Conservation (phyloP, 2,329 filamentous ascomycete species). For the Hypoxylon sp. region DNA sequence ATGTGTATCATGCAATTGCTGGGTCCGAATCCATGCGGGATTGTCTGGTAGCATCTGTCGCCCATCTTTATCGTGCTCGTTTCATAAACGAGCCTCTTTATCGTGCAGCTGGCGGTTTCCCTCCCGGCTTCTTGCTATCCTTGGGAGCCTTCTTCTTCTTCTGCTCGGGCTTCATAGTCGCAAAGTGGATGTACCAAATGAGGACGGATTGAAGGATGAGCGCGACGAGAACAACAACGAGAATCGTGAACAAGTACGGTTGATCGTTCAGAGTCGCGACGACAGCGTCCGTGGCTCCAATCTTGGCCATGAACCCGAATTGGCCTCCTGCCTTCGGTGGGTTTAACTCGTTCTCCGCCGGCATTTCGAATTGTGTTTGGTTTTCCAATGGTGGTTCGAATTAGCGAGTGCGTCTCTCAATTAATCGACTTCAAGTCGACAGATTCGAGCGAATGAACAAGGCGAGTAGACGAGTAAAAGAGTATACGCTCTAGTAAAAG, state of each 20-base stretch:
- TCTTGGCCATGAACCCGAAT: conserved; percentile 68
- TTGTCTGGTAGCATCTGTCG: not conserved
- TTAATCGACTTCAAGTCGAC: conserved; percentile 31
- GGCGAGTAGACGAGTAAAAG: conserved; percentile 26
- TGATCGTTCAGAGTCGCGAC: conserved; percentile 72
- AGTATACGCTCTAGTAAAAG: conserved; percentile 30
- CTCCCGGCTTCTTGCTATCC: conserved; percentile 48
- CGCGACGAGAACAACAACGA: conserved; percentile 66
- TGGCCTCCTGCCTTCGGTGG: conserved; percentile 49
- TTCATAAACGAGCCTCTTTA: conserved; percentile 22
- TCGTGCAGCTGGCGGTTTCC: conserved; percentile 48
- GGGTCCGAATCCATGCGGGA: not conserved
- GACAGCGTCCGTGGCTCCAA: conserved; percentile 69
- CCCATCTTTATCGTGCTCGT: not conserved
- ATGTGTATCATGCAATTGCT: not conserved
- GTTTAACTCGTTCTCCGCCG: conserved; percentile 50
- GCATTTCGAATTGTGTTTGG: conserved; percentile 45
- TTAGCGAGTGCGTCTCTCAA: conserved; percentile 6
- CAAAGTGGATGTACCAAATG: conserved; percentile 70
- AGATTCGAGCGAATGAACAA: conserved; percentile 11
- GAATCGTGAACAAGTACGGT: conserved; percentile 68
- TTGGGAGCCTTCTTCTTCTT: conserved; percentile 64
- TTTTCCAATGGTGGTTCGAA: conserved; percentile 7
- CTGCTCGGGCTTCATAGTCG: conserved; percentile 72
- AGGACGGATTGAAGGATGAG: conserved; percentile 61